Evolutionary conservation across 1,139 yeast genomes (phyloP), one percentile per base, ranked within the genome.

Genomic region (Saccharomycopsis hybrid): DNA sequence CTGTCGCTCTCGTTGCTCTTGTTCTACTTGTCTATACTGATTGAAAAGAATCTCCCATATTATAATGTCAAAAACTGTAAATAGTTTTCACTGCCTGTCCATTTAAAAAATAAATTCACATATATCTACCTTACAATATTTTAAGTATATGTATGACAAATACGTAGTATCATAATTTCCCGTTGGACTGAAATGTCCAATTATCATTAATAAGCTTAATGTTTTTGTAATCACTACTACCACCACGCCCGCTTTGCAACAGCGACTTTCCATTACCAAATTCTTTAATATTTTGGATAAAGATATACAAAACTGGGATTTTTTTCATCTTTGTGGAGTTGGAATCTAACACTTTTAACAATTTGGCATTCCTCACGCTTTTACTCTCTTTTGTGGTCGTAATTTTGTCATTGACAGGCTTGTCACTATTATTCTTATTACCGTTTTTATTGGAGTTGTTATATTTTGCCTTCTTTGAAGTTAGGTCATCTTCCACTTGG

Each of bases 121-220:
- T 18, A 18, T 18, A 18, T 18, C 18, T 18, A 18, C 18, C 18
- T 18, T 18, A 18, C 18, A 18, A 18, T 18, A 18, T 18, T 18
- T 18, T 18, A 18, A 18, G 18, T 18, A 18, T 18, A 18, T 18
- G 18, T 18, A 18, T 18, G 18, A 18, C 18, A 18, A 18, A 18
- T 18, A 18, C 18, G 18, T 18, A 18, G 18, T 18, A 18, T 18
- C 18, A 18, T 18, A 18, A 18, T 18, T 18, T 18, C 18, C 18
- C 18, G 18, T 18, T 18, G 18, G 18, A 18, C 18, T 45, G 48
- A 27, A 29, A 13, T 25, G 43, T 33, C 51, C 51, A 48, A 5
- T 42, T 42, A 24, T 24, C 31, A 29, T 45, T 33, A 4, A 48
- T 35, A 8, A 48, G 41, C 29, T 40, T 33, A 32, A 48, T n/a